phyloP scores from a whole-genome alignment of 176 grass and related monocot species.

The barley (Hordeum vulgare) region MorexV3_pseudomolecules_assembly NC_058521.1:26868952-26869451 shows the following conservation, averaged over 20 bases:
- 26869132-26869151: no score
- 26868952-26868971: no score
- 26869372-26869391: no score
- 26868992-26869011: no score
- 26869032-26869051: no score
- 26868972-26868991: no score
- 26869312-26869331: slow-evolving; percentile 41
- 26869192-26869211: background rate
- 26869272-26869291: slow-evolving; percentile 54
- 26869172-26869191: background rate
- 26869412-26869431: background rate
- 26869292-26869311: slow-evolving; percentile 24
- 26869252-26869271: slow-evolving; percentile 54
- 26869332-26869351: background rate
- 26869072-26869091: no score
- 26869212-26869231: slow-evolving; percentile 57
- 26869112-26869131: no score
- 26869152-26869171: background rate
- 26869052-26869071: no score
- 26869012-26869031: no score
- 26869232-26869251: slow-evolving; percentile 32
- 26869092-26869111: no score
- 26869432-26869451: background rate
- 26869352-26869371: background rate
- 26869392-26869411: background rate